Evolutionary conservation across 257 asterid species (phyloP).

Genomic region (Mentha longifolia): DNA sequence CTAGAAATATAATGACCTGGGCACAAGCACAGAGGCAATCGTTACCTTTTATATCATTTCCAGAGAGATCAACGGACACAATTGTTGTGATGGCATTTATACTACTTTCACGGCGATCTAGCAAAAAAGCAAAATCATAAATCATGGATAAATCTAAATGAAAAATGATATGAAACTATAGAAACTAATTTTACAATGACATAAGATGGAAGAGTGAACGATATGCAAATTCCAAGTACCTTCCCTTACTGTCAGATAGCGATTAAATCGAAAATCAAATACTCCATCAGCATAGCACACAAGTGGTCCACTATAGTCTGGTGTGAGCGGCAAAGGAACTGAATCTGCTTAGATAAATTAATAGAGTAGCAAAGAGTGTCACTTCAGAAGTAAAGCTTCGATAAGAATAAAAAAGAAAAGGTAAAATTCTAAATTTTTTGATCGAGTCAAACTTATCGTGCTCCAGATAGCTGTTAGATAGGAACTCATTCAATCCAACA

Average conservation of each 20-base stretch:
- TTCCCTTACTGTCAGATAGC: slow-evolving; percentile 82
- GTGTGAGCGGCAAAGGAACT: slow-evolving; percentile 83
- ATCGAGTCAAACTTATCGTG: neutral
- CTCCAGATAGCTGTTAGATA: neutral
- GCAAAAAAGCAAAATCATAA: slow-evolving; percentile 31
- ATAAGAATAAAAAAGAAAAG: neutral
- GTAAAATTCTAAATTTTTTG: neutral
- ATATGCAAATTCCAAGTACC: slow-evolving; percentile 48
- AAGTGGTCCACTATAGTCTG: slow-evolving; percentile 72
- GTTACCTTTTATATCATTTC: slow-evolving; percentile 57
- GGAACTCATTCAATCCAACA: neutral
- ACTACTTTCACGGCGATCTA: slow-evolving; percentile 81
- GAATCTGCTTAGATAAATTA: slow-evolving; percentile 52
- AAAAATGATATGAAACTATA: slow-evolving; percentile 13
- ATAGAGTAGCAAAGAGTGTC: slow-evolving; percentile 11
- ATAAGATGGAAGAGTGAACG: slow-evolving; percentile 17
- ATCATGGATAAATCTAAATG: slow-evolving; percentile 13
- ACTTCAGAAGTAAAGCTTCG: slow-evolving; percentile 22
- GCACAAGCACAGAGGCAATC: slow-evolving; percentile 21
- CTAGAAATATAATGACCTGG: neutral
- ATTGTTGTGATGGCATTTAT: slow-evolving; percentile 69
- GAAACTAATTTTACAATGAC: neutral
- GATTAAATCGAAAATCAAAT: slow-evolving; percentile 73
- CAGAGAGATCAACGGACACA: slow-evolving; percentile 62
- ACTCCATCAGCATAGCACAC: slow-evolving; percentile 96